A percentile compares a stretch with the other conserved stretches of the same genome.
Conservation (phyloP, 768 basidiomycete species). For the Pisolithus albus region DNA sequence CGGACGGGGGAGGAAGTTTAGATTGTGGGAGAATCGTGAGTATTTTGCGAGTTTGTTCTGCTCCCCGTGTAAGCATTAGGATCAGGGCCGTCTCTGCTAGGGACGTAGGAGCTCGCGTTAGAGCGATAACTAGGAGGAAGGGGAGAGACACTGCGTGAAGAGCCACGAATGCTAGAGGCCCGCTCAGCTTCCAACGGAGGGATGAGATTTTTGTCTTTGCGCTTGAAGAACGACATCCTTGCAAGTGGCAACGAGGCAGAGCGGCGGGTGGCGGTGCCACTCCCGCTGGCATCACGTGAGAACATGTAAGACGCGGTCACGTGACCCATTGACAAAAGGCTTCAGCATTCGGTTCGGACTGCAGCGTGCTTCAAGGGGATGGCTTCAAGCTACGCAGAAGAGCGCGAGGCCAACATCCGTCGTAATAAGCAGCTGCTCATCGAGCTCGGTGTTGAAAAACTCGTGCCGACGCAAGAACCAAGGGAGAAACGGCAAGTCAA, state of each 20-base stretch:
- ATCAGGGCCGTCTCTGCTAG: conserved; percentile 60
- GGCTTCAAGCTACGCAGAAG: conserved; percentile 23
- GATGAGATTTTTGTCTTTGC: conserved; percentile 57
- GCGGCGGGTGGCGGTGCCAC: not conserved
- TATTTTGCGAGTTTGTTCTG: conserved; percentile 19
- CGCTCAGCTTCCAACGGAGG: conserved; percentile 51
- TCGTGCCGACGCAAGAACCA: conserved; percentile 42
- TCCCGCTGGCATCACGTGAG: too few species aligned
- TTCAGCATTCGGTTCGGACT: too few species aligned
- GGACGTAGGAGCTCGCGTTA: conserved; percentile 54
- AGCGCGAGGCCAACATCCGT: conserved; percentile 31
- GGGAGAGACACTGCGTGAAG: conserved; percentile 31
- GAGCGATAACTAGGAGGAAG: conserved; percentile 43
- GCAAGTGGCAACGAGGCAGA: not conserved
- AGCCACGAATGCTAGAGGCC: conserved; percentile 20
- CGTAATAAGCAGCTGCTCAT: conserved; percentile 41
- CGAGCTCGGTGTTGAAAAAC: conserved; percentile 32
- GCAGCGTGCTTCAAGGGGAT: not conserved
- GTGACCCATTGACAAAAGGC: too few species aligned
- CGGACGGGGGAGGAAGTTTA: conserved; percentile 8
- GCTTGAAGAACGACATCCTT: conserved; percentile 42
- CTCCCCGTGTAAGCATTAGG: conserved; percentile 32
- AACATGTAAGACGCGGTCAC: too few species aligned
- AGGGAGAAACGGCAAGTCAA: conserved; percentile 30
- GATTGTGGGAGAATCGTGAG: conserved; percentile 10